Conservation (phyloP, 768 basidiomycete species). For the Mycena galericulata region DNA sequence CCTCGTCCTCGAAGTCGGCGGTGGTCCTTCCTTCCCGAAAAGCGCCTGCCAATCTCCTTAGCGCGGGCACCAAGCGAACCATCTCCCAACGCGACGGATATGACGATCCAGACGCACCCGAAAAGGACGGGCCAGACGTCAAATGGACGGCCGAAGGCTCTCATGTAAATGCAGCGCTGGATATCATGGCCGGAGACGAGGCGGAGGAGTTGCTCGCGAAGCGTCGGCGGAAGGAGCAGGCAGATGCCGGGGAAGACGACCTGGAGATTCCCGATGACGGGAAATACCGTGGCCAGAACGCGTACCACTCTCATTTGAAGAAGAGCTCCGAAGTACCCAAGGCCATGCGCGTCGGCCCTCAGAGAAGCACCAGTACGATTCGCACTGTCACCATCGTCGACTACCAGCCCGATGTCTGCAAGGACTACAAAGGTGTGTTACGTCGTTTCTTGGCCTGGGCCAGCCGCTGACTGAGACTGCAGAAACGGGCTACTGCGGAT, state of each 20-base stretch:
- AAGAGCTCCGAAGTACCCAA: conserved; percentile 89
- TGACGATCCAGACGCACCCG: conserved; percentile 59
- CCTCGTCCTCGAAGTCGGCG: conserved; percentile 66
- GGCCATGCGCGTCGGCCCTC: conserved; percentile 88
- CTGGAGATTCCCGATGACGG: conserved; percentile 84
- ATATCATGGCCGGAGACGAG: conserved; percentile 87
- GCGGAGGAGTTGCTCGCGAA: conserved; percentile 82
- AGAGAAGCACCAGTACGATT: conserved; percentile 83
- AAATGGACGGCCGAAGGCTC: conserved; percentile 85
- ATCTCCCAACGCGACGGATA: conserved; percentile 57
- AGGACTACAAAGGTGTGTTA: conserved; percentile 95
- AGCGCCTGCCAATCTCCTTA: conserved; percentile 74
- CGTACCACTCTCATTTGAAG: conserved; percentile 84
- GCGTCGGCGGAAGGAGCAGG: conserved; percentile 67
- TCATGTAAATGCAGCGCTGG: conserved; percentile 76
- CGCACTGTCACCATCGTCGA: conserved; percentile 95
- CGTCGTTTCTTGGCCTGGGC: conserved; percentile 3
- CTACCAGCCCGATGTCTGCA: conserved; percentile 99
- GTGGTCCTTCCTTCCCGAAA: conserved; percentile 86
- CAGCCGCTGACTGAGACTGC: conserved; percentile 26
- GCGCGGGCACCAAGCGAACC: conserved; percentile 79
- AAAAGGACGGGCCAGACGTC: conserved; percentile 75
- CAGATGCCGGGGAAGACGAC: conserved; percentile 62
- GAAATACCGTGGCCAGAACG: conserved; percentile 86
- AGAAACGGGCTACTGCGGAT: conserved; percentile 99